Base-by-base conservation (phyloP, 768 basidiomycete genomes). In the Russula vinacea region DNA sequence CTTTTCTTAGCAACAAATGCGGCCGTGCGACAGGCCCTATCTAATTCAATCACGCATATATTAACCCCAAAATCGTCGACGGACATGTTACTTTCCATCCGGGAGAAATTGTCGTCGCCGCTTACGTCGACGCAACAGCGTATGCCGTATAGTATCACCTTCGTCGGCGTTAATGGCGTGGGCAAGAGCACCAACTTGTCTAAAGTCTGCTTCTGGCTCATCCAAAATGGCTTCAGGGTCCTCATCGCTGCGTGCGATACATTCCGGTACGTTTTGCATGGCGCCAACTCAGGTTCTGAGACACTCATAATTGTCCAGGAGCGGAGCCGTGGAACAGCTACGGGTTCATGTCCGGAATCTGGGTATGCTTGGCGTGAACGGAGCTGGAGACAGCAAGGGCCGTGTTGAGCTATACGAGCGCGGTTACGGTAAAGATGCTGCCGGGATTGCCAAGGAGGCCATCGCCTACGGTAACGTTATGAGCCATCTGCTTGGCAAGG, bases 391-490 rank as follows among this genome's bases (percentile, higher is more conserved):
- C 66, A 89, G 84, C 72, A 88, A 86, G 73, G 83, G 85, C 10
- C 82, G 86, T 57, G 92, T 99, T 40, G 97, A 98, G 76, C 78
- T 98, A 53, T 99, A 89, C 72, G 96, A 99, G 76, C 84, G 89
- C 65, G 97, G 97, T 2, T 99, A 99, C 73, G 97, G 97, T 2
- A 98, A 98, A 76, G 97, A 99, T 71, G 95, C 96, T n/a, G 96
- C 97, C 29, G 92, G 90, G 9, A 99, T 99, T 56, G 96, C 95
- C 3, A 94, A 87, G 74, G 96, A 99, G 73, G 96, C 97, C 29
- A 92, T 98, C 60, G 76, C 83, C 14, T 90, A 93, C 74, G 97
- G 94, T 93, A 71, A 56, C 83, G 73, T 9, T 22, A 42, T 24
- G 42, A 14, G 14, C 44, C 26, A 55, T 33, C 10, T 42, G 17